phyloP scores from a whole-genome alignment of 108 stramenopile species.

The Hondaea fermentalgiana region DNA sequence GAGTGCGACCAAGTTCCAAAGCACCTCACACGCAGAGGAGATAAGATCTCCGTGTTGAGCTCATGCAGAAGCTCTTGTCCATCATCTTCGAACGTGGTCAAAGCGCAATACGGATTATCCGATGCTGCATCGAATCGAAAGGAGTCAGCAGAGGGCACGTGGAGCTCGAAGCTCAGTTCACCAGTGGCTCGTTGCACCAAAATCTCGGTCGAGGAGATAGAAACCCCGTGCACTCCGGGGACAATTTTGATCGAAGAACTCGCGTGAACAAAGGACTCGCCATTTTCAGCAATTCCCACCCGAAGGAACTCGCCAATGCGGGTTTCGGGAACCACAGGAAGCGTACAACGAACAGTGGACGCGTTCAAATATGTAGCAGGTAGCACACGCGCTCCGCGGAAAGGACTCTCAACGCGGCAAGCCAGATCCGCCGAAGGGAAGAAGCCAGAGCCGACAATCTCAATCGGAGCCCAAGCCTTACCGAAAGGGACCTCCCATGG shows the following conservation, averaged over 20 bases:
- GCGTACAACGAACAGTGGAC: neutral
- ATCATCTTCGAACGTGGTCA: too few species aligned
- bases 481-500: neutral
- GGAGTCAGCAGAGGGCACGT: too few species aligned
- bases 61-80: too few species aligned
- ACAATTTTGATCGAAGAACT: neutral
- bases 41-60: too few species aligned
- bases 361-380: slow-evolving; percentile 11
- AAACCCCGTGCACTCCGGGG: neutral
- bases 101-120: too few species aligned
- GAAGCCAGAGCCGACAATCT: neutral
- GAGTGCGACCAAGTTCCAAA: too few species aligned
- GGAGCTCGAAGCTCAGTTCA: neutral
- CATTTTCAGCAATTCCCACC: neutral
- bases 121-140: too few species aligned
- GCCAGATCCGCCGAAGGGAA: neutral
- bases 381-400: neutral
- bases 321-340: neutral
- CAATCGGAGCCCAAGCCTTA: too few species aligned
- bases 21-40: too few species aligned
- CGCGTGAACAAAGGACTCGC: too few species aligned
- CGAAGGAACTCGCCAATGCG: neutral
- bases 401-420: neutral
- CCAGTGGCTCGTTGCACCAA: neutral
- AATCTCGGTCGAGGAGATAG: neutral